These are phyloP conservation scores for Lactarius sp. DNA, from an alignment of 768 basidiomycete species.

Conservation along the genomic window DNA sequence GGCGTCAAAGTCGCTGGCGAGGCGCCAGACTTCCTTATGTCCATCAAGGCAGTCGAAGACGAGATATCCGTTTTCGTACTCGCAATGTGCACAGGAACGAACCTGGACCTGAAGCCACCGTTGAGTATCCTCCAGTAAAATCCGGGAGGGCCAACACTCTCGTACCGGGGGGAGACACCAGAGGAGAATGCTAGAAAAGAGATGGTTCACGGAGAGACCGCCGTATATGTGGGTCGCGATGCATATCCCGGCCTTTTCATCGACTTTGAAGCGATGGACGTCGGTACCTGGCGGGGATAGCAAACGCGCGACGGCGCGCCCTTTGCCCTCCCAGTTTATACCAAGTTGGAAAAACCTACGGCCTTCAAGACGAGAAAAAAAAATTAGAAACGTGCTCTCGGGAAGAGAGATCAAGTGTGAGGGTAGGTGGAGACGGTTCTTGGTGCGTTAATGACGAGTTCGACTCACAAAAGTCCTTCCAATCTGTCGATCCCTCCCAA, in stretches of 20 bases:
- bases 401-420: too few relatives aligned
- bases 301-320: constrained; percentile 37
- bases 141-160: neutral
- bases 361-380: constrained; percentile 35
- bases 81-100: constrained; percentile 57
- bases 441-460: constrained; percentile 1
- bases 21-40: constrained; percentile 70
- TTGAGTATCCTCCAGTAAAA: neutral
- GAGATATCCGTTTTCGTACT: constrained; percentile 67
- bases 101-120: constrained; percentile 41
- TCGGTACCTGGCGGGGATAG: constrained; percentile 34
- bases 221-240: constrained; percentile 53
- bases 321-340: constrained; percentile 52
- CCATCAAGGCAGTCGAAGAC: constrained; percentile 58
- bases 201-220: constrained; percentile 54
- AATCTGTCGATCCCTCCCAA: constrained; percentile 39
- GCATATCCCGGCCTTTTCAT: constrained; percentile 54
- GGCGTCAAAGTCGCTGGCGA: constrained; percentile 29
- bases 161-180: constrained; percentile 60
- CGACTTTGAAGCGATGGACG: constrained; percentile 75
- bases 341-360: constrained; percentile 41
- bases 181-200: constrained; percentile 44
- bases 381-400: neutral
- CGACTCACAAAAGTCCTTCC: constrained; percentile 59
- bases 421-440: neutral